Evolutionary conservation across 2,329 filamentous ascomycete genomes (phyloP).

Genomic region (Aspergillus pseudoglaucus): DNA sequence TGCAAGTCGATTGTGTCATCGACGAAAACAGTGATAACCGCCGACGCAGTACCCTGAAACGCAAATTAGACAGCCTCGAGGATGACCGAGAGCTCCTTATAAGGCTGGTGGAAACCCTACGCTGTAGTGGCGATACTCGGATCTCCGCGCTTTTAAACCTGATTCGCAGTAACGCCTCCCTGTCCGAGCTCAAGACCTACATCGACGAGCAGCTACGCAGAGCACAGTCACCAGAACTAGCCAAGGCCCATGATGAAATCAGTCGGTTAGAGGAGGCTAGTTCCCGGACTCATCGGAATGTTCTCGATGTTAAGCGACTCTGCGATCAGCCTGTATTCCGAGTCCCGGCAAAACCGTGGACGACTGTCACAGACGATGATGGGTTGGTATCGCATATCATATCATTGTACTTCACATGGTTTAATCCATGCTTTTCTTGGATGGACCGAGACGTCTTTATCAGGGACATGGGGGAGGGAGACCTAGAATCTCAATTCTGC

Average conservation of each 20-base stretch:
- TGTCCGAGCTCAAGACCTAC: not conserved
- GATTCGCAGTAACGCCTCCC: conserved; percentile 17
- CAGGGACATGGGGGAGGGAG: conserved; percentile 20
- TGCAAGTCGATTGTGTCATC: conserved; percentile 12
- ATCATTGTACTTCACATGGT: conserved; percentile 19
- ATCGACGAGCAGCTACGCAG: not conserved
- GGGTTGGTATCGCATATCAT: conserved; percentile 26
- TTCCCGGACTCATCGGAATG: not conserved
- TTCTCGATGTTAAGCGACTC: conserved; percentile 10
- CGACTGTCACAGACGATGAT: conserved; percentile 22
- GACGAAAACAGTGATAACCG: conserved; percentile 17
- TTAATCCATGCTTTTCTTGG: conserved; percentile 14
- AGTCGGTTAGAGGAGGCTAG: not conserved
- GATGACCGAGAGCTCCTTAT: conserved; percentile 9
- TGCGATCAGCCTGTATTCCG: conserved; percentile 10
- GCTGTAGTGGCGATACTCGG: conserved; percentile 8
- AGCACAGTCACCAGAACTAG: no score
- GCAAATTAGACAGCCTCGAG: conserved; percentile 18
- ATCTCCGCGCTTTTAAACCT: conserved; percentile 13
- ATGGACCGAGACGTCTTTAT: conserved; percentile 25
- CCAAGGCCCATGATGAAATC: not conserved
- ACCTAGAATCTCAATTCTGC: conserved; percentile 19
- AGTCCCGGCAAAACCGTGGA: conserved; percentile 24
- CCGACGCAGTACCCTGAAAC: conserved; percentile 16
- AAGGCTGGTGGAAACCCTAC: conserved; percentile 14